phyloP scores from a whole-genome alignment of 1,284 basidiomycete genomes.

The Ustilago nuda region DNA sequence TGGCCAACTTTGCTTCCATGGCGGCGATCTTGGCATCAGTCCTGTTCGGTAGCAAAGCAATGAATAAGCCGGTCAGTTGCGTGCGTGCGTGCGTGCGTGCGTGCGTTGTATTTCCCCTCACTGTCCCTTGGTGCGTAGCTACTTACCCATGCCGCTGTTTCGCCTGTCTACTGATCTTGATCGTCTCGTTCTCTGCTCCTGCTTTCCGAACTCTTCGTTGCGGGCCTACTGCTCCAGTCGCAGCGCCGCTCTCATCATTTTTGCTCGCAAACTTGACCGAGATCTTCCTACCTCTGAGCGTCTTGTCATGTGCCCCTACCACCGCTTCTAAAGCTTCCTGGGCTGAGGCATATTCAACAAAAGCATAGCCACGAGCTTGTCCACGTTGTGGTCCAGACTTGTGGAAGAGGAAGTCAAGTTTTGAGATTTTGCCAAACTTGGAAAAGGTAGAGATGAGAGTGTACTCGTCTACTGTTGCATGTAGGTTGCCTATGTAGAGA shows the following conservation, averaged over 20 bases:
- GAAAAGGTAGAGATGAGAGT: constrained; percentile 87
- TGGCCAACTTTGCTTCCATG: constrained; percentile 87
- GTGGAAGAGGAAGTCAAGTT: constrained; percentile 94
- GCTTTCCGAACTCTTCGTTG: constrained; percentile 33
- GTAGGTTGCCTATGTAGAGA: constrained; percentile 90
- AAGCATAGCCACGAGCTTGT: constrained; percentile 93
- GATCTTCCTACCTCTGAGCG: constrained; percentile 85
- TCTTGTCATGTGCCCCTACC: constrained; percentile 79
- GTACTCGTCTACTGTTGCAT: constrained; percentile 85
- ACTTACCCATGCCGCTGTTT: constrained; percentile 75
- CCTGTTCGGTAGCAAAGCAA: constrained; percentile 7
- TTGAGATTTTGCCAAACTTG: constrained; percentile 89
- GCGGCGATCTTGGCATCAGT: constrained; percentile 89
- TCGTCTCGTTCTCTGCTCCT: constrained; percentile 65
- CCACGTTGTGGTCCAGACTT: constrained; percentile 88
- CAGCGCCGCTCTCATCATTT: constrained; percentile 9
- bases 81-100: background rate
- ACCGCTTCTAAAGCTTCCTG: constrained; percentile 83
- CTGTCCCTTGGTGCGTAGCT: background rate
- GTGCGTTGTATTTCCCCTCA: too few relatives aligned
- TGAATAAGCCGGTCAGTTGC: constrained; percentile 4
- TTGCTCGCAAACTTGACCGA: constrained; percentile 90
- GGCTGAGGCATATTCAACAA: constrained; percentile 78
- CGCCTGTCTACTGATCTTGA: constrained; percentile 82
- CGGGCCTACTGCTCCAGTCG: constrained; percentile 29